Conservation (phyloP, 441 rosid genomes). For the Codiaeum variegatum region DNA sequence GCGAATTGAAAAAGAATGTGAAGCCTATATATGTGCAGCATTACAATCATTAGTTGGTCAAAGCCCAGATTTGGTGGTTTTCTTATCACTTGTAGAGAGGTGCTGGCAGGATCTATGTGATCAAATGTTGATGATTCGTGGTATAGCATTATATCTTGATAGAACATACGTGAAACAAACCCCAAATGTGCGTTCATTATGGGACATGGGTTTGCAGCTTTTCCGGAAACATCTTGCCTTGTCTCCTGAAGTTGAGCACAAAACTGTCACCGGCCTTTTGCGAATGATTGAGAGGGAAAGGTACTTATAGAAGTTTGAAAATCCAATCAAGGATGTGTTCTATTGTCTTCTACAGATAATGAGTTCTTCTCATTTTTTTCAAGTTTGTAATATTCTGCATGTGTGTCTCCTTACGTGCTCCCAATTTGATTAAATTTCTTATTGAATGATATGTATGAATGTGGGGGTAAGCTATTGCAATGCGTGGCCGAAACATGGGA, state of each 20-base stretch:
- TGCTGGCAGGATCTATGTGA: slow-evolving; percentile 98
- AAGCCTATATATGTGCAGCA: slow-evolving; percentile 70
- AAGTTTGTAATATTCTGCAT: not conserved
- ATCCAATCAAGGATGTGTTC: not conserved
- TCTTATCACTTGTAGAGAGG: slow-evolving; percentile 84
- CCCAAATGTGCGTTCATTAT: slow-evolving; percentile 73
- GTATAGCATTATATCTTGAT: slow-evolving; percentile 89
- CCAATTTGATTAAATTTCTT: not conserved
- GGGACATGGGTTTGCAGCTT: slow-evolving; percentile 99
- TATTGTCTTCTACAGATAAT: not conserved
- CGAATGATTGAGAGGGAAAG: slow-evolving; percentile 95
- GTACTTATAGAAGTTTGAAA: slow-evolving; percentile 33
- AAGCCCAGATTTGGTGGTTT: slow-evolving; percentile 89
- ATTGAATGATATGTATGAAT: not conserved
- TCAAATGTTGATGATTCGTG: slow-evolving; percentile 95
- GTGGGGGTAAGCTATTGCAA: not conserved
- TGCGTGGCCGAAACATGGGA: not conserved
- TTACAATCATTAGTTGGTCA: slow-evolving; percentile 83
- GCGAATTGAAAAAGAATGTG: slow-evolving; percentile 88
- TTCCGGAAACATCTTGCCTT: slow-evolving; percentile 82
- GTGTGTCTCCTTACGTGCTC: not conserved
- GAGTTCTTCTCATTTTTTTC: not conserved
- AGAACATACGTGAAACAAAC: slow-evolving; percentile 90
- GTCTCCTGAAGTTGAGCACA: slow-evolving; percentile 89
- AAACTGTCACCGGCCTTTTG: slow-evolving; percentile 91